Evolutionary conservation across 2,329 filamentous ascomycete genomes (phyloP).

Genomic region (Alternaria triticimaculans): DNA sequence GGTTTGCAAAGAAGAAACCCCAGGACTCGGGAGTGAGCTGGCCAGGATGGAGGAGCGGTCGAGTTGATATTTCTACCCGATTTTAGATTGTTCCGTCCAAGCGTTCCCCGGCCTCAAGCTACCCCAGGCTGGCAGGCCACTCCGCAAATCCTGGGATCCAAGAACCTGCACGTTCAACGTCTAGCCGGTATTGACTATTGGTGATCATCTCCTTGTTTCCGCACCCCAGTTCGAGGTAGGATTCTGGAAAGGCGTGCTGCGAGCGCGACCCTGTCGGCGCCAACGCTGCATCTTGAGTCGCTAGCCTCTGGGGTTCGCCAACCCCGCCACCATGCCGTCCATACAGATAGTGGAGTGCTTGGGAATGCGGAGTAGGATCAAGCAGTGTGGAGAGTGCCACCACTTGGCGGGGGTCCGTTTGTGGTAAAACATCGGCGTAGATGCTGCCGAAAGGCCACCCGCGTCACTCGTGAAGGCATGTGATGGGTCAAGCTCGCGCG

Average conservation of each 20-base stretch:
- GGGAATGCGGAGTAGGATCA: slow-evolving; percentile 23
- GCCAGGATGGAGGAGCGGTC: slow-evolving; percentile 17
- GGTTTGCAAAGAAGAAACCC: slow-evolving; percentile 12
- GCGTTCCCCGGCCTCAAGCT: slow-evolving; percentile 22
- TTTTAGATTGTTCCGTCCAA: slow-evolving; percentile 24
- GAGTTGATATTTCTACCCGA: slow-evolving; percentile 33
- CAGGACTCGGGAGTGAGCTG: slow-evolving; percentile 25
- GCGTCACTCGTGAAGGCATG: slow-evolving; percentile 20
- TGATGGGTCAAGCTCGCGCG: slow-evolving; percentile 28
- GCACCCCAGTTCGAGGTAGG: slow-evolving; percentile 17
- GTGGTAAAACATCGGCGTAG: slow-evolving; percentile 27
- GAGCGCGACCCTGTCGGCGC: slow-evolving; percentile 8
- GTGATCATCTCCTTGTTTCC: slow-evolving; percentile 6
- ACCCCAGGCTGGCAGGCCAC: slow-evolving; percentile 28
- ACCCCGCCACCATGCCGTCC: slow-evolving; percentile 17
- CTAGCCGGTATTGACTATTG: slow-evolving; percentile 13
- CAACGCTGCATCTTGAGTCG: slow-evolving; percentile 20
- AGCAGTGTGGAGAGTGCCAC: slow-evolving; percentile 31
- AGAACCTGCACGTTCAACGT: slow-evolving; percentile 19
- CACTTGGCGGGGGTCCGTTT: slow-evolving; percentile 27
- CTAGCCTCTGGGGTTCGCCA: slow-evolving; percentile 13
- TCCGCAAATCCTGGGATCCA: slow-evolving; percentile 26
- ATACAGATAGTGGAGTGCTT: slow-evolving; percentile 28
- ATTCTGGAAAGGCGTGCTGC: slow-evolving; percentile 4
- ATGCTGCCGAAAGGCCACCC: slow-evolving; percentile 23